These are phyloP conservation scores for Apiospora rasikravindrae DNA, from an alignment of 2,329 filamentous ascomycete species.

Conservation along the genomic window DNA sequence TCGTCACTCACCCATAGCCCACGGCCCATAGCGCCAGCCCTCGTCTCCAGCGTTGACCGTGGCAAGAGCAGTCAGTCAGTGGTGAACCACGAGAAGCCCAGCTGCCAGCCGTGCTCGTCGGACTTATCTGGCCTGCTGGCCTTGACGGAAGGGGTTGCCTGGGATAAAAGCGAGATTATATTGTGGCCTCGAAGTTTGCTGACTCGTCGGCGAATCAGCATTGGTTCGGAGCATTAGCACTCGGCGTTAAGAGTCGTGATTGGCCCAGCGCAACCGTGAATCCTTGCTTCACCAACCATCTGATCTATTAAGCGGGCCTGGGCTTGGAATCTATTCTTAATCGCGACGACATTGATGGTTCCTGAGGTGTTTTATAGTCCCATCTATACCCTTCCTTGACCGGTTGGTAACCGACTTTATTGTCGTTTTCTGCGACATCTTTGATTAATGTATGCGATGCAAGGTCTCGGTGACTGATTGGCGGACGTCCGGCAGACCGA, in stretches of 20 bases:
- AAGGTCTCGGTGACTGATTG: background rate
- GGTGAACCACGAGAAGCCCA: background rate
- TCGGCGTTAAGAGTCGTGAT: constrained; percentile 1
- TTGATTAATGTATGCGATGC: background rate
- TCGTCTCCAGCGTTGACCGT: background rate
- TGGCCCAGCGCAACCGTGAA: background rate
- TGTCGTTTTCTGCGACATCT: background rate
- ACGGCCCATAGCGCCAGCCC: background rate
- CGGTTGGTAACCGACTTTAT: background rate
- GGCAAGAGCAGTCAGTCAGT: background rate
- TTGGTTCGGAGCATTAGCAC: background rate
- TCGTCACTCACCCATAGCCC: background rate
- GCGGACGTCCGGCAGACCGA: background rate
- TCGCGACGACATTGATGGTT: background rate
- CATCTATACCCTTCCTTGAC: background rate
- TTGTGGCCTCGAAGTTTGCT: background rate
- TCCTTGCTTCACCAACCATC: constrained; percentile 10
- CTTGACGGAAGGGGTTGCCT: background rate
- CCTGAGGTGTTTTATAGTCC: background rate
- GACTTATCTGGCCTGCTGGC: background rate
- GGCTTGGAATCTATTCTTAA: constrained; percentile 7
- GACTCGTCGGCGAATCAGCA: constrained; percentile 11
- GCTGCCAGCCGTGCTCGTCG: background rate
- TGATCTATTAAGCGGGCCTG: background rate
- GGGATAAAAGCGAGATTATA: background rate